Base-by-base conservation (phyloP, 1,284 basidiomycete genomes). In the Ganoderma leucocontextum region DNA sequence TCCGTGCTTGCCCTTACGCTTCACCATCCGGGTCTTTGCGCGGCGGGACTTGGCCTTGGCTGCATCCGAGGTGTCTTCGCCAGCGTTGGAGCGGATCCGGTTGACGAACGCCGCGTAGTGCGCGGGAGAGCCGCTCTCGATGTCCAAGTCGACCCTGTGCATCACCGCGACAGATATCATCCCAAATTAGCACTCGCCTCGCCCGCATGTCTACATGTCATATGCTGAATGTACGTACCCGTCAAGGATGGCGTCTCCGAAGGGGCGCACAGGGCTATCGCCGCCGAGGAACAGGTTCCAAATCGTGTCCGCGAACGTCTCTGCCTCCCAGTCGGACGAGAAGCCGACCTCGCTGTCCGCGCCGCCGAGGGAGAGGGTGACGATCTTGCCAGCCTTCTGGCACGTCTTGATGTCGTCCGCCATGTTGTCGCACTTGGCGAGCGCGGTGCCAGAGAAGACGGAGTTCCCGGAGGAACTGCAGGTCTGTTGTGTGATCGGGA, bases 231-330 rank as follows among this genome's bases (percentile, higher is more conserved):
- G 22, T 36, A 77, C 83, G 29, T 70, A 89, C 88, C 89, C 89
- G 70, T 91, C 89, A 33, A 91, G 82, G 15, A 90, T 83, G 2
- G 85, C 88, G 49, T 80, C 75, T 13, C 89, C 89, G 70, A 90
- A 90, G 0, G 89, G 89, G 61, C 89, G 79, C 1, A 83, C 83
- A 44, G 67, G 76, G 73, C 85, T 86, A 2, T 81, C 80, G 15
- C 87, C 89, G 6, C 87, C 89, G 36, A 91, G 81, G 79, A 91
- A 91, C 25, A 86, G 65, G 75, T 91, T 83, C 89, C 89, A 91
- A 39, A 91, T 82, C 12, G 84, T 84, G 65, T 88, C 79, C 13
- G 88, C 89, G 70, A 89, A 89, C 19, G 78, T 78, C 61, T 79
- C 65, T 1, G 83, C 89, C 69, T 86, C 81, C 0, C 84, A 77